Percentiles rank a stretch among this genome's conserved stretches.
Evolutionary conservation across 2,329 filamentous ascomycete genomes (phyloP).

Genomic region (Nemania sp.): DNA sequence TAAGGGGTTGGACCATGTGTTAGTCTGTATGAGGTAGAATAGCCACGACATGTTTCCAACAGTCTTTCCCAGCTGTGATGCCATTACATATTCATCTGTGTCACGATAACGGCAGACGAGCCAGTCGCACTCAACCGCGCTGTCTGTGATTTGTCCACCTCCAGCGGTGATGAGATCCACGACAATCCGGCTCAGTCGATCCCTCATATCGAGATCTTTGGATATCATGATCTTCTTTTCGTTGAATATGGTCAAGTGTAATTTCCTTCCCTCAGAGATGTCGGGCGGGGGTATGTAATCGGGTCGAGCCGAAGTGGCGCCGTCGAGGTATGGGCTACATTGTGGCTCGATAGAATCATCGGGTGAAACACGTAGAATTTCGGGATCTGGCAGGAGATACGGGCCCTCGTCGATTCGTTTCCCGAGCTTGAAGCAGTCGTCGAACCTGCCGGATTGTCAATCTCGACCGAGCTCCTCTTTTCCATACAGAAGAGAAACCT

Average conservation of each 20-base stretch:
- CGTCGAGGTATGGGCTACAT: slow-evolving; percentile 63
- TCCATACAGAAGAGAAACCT: slow-evolving; percentile 33
- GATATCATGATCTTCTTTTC: slow-evolving; percentile 78
- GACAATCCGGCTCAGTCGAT: slow-evolving; percentile 68
- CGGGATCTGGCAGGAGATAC: slow-evolving; percentile 83
- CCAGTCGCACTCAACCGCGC: slow-evolving; percentile 73
- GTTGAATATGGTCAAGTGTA: slow-evolving; percentile 73
- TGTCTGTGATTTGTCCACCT: slow-evolving; percentile 68
- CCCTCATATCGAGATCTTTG: slow-evolving; percentile 70
- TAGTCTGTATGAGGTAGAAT: slow-evolving; percentile 86
- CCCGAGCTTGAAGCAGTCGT: slow-evolving; percentile 91
- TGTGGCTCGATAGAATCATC: slow-evolving; percentile 61
- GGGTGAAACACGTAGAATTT: slow-evolving; percentile 67
- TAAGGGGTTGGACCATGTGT: slow-evolving; percentile 85
- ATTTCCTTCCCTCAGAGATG: slow-evolving; percentile 41
- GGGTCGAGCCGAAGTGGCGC: slow-evolving; percentile 61
- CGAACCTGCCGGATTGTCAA: slow-evolving; percentile 68
- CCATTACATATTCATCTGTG: slow-evolving; percentile 74
- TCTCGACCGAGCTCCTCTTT: not conserved
- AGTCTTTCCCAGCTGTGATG: slow-evolving; percentile 75
- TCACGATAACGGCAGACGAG: slow-evolving; percentile 88
- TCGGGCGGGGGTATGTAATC: slow-evolving; percentile 49
- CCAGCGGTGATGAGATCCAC: slow-evolving; percentile 70
- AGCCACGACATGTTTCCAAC: slow-evolving; percentile 95
- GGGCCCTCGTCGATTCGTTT: slow-evolving; percentile 87